A percentile compares a stretch with the other conserved stretches of the same genome.
Evolutionary conservation across 169 alveolate species (phyloP).

Genomic region (Eimeria necatrix): DNA sequence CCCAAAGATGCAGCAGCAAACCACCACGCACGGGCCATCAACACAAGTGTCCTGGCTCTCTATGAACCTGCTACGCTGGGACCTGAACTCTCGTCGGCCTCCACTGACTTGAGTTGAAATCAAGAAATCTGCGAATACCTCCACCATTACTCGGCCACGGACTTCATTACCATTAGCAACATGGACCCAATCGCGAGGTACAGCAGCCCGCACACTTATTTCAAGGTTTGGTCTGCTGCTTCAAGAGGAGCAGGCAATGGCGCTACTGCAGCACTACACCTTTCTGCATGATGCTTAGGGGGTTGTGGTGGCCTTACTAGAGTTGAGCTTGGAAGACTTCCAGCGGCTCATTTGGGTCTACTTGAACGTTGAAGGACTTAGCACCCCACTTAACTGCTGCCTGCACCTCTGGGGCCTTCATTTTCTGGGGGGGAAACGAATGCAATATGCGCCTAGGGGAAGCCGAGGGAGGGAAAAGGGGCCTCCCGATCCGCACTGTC

Average conservation of each 20-base stretch:
- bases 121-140: too few species aligned
- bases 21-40: too few species aligned
- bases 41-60: too few species aligned
- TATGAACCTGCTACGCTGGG: too few species aligned
- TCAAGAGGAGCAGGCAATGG: neutral
- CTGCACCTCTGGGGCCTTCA: constrained; percentile 63
- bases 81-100: too few species aligned
- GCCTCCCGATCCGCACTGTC: neutral
- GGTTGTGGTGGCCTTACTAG: constrained; percentile 30
- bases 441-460: too few species aligned
- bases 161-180: too few species aligned
- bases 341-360: constrained; percentile 73
- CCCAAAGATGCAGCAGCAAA: neutral
- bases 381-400: constrained; percentile 60
- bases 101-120: too few species aligned
- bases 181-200: too few species aligned
- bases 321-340: constrained; percentile 77
- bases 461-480: neutral
- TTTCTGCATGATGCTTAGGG: neutral
- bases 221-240: too few species aligned
- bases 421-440: neutral
- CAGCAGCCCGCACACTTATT: too few species aligned
- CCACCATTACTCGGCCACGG: too few species aligned
- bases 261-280: neutral
- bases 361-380: constrained; percentile 50